Evolutionary conservation across 2,329 filamentous ascomycete species (phyloP).

Genomic region (Fusarium sp.): DNA sequence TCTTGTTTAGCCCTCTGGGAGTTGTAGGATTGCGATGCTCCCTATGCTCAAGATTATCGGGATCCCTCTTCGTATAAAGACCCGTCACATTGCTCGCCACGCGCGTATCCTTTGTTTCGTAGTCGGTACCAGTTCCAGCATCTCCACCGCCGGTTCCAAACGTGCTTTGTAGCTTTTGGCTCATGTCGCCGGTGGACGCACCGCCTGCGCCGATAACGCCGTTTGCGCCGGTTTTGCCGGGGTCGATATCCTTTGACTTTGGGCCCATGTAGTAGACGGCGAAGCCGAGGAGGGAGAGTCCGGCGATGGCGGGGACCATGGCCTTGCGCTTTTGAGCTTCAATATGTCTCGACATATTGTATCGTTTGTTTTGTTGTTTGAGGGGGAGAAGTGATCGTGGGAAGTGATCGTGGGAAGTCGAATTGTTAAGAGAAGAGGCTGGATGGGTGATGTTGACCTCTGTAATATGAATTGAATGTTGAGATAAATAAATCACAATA

Average conservation of each 20-base stretch:
- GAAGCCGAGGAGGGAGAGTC: not conserved
- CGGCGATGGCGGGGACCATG: not conserved
- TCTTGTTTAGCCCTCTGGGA: not conserved
- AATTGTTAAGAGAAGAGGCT: not conserved
- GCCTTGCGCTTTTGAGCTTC: not conserved
- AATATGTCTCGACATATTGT: slow-evolving; percentile 1
- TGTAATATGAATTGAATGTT: not conserved
- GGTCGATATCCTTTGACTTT: not conserved
- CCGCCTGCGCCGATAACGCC: slow-evolving; percentile 7
- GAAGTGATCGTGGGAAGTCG: not conserved
- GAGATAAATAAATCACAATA: too few species aligned
- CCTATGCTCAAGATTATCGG: not conserved
- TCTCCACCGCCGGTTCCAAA: slow-evolving; percentile 1
- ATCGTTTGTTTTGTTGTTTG: rapidly evolving
- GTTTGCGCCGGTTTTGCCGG: not conserved
- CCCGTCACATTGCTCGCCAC: not conserved
- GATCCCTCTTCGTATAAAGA: not conserved
- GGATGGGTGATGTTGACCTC: not conserved
- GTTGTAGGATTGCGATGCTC: not conserved
- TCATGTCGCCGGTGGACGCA: not conserved
- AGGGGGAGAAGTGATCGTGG: not conserved
- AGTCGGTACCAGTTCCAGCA: not conserved
- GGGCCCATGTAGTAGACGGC: not conserved
- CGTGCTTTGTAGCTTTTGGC: not conserved
- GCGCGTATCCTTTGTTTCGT: not conserved